These are phyloP conservation scores for Sporisorium iseilematis-ciliati DNA, from an alignment of 1,284 basidiomycete species.

Conservation along the genomic window DNA sequence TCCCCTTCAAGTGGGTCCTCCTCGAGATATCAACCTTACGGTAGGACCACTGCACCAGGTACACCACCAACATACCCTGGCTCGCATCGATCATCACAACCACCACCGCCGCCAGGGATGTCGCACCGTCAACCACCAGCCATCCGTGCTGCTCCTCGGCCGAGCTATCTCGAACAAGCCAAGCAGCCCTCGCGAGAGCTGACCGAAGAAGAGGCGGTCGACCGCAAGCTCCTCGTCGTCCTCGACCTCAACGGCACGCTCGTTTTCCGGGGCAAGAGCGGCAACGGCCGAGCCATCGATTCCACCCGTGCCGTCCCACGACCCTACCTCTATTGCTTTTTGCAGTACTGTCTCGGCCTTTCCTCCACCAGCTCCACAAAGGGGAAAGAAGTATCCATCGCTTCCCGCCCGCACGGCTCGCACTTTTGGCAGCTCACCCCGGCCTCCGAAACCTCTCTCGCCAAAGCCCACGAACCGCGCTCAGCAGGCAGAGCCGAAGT, in stretches of 20 bases:
- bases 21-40: slow-evolving; percentile 17
- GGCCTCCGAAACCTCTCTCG: background rate
- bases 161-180: slow-evolving; percentile 27
- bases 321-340: slow-evolving; percentile 79
- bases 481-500: slow-evolving; percentile 77
- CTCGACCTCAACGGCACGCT: slow-evolving; percentile 87
- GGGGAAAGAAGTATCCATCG: background rate
- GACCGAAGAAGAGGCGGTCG: slow-evolving; percentile 16
- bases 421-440: slow-evolving; percentile 42
- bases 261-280: slow-evolving; percentile 75
- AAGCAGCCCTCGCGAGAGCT: slow-evolving; percentile 7
- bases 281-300: slow-evolving; percentile 25
- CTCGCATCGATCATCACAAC: background rate
- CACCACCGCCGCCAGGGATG: background rate
- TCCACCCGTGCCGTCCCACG: slow-evolving; percentile 59
- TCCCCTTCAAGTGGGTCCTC: background rate
- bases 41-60: background rate
- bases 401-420: slow-evolving; percentile 41
- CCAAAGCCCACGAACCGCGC: slow-evolving; percentile 7
- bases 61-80: slow-evolving; percentile 1
- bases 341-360: slow-evolving; percentile 73
- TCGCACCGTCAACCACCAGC: slow-evolving; percentile 13
- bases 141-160: slow-evolving; percentile 30
- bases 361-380: slow-evolving; percentile 1
- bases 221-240: slow-evolving; percentile 74